phyloP scores from a whole-genome alignment of 768 basidiomycete genomes.

The Termitomyces sp. region DNA sequence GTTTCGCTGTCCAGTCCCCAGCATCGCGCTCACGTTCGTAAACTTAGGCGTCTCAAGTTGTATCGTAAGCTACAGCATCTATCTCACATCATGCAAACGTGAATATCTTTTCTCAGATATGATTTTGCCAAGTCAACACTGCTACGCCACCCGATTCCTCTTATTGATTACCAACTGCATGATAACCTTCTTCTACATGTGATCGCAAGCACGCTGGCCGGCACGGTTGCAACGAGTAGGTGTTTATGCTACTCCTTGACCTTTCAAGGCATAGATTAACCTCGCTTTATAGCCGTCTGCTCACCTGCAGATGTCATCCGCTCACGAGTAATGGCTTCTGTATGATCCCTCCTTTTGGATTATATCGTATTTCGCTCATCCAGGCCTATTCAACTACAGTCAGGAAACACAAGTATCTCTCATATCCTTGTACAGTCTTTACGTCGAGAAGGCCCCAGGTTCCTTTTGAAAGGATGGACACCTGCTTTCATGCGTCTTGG shows the following conservation, averaged over 20 bases:
- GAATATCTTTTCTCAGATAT: slow-evolving; percentile 44
- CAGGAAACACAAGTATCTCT: slow-evolving; percentile 42
- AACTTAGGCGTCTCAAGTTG: slow-evolving; percentile 71
- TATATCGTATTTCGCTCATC: slow-evolving; percentile 4
- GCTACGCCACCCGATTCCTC: slow-evolving; percentile 47
- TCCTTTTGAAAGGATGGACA: slow-evolving; percentile 88
- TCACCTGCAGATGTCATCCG: slow-evolving; percentile 76
- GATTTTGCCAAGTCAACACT: slow-evolving; percentile 70
- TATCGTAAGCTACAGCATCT: slow-evolving; percentile 55
- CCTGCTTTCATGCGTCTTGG: slow-evolving; percentile 83
- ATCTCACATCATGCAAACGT: neutral
- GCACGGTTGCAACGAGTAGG: slow-evolving; percentile 76
- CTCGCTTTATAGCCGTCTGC: slow-evolving; percentile 54
- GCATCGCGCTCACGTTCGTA: slow-evolving; percentile 4
- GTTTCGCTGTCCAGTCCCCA: neutral
- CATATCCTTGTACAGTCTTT: slow-evolving; percentile 58
- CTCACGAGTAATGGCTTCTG: slow-evolving; percentile 76
- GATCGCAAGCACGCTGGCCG: slow-evolving; percentile 63
- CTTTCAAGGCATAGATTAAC: neutral
- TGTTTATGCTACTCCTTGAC: slow-evolving; percentile 8
- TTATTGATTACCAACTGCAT: slow-evolving; percentile 55
- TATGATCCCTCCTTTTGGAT: slow-evolving; percentile 26
- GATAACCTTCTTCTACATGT: slow-evolving; percentile 70
- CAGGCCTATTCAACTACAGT: slow-evolving; percentile 30
- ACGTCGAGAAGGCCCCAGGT: slow-evolving; percentile 68